Conservation (phyloP, 371 early-diverging fungal genomes). For the Mortierella sp. region DNA sequence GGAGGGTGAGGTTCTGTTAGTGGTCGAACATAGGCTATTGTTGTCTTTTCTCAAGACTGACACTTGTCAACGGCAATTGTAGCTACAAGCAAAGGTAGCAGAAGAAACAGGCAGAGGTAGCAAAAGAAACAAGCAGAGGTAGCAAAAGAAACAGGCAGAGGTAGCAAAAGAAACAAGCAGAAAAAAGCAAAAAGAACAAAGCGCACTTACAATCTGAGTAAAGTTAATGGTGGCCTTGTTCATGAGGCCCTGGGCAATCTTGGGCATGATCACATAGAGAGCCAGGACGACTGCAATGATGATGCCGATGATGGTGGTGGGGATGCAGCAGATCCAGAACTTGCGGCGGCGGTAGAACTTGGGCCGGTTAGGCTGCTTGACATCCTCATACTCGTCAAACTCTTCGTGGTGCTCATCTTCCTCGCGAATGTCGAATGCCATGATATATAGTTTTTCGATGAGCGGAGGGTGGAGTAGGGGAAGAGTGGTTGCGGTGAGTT, state of each 20-base stretch:
- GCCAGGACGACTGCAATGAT: slow-evolving; percentile 65
- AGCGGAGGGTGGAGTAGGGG: too few species aligned
- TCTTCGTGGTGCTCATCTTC: slow-evolving; percentile 46
- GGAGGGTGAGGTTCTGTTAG: too few species aligned
- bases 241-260: slow-evolving; percentile 67
- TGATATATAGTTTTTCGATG: not conserved
- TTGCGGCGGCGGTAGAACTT: slow-evolving; percentile 69
- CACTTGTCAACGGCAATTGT: too few species aligned
- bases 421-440: slow-evolving; percentile 57
- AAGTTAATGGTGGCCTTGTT: slow-evolving; percentile 54
- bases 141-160: not conserved
- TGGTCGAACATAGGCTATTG: too few species aligned
- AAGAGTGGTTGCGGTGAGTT: too few species aligned
- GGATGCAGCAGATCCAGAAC: slow-evolving; percentile 71
- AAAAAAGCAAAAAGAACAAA: not conserved
- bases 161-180: not conserved
- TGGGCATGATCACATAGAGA: slow-evolving; percentile 73
- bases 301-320: slow-evolving; percentile 62
- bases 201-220: slow-evolving; percentile 38
- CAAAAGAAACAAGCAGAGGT: not conserved
- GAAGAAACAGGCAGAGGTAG: not conserved
- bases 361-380: slow-evolving; percentile 34
- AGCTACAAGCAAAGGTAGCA: not conserved
- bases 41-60: too few species aligned
- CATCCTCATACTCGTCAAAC: slow-evolving; percentile 56